phyloP scores from a whole-genome alignment of 768 basidiomycete genomes.

The Rubroboletus satanas region DNA sequence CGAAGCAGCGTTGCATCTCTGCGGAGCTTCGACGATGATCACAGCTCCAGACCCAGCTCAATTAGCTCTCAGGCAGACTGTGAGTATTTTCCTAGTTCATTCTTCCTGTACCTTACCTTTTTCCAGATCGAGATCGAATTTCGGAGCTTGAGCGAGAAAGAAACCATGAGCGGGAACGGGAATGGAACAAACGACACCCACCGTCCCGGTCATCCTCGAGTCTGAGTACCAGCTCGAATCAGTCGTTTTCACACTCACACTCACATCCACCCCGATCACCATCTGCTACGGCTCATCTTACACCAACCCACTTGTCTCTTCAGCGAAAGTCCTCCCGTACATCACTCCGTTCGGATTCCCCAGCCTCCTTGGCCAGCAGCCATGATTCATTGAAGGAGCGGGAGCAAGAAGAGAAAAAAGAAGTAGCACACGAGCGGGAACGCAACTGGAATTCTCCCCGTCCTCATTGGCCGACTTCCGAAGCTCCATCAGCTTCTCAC shows the following conservation, averaged over 20 bases:
- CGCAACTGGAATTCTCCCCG: slow-evolving; percentile 70
- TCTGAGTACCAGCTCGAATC: slow-evolving; percentile 35
- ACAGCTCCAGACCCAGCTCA: slow-evolving; percentile 44
- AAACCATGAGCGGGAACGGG: slow-evolving; percentile 47
- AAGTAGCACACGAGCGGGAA: slow-evolving; percentile 50
- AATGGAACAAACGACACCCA: slow-evolving; percentile 50
- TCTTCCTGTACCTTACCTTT: not conserved
- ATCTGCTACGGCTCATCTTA: slow-evolving; percentile 35
- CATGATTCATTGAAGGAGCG: slow-evolving; percentile 33
- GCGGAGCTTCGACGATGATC: slow-evolving; percentile 38
- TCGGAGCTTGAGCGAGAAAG: slow-evolving; percentile 42
- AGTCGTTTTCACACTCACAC: slow-evolving; percentile 34
- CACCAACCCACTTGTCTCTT: slow-evolving; percentile 30
- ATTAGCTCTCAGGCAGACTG: slow-evolving; percentile 50
- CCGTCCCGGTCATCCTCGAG: slow-evolving; percentile 43
- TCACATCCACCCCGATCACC: slow-evolving; percentile 39
- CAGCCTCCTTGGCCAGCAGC: slow-evolving; percentile 36
- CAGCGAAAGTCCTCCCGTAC: slow-evolving; percentile 34
- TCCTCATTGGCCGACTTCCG: slow-evolving; percentile 46
- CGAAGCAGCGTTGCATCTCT: slow-evolving; percentile 41
- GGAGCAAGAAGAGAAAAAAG: slow-evolving; percentile 30
- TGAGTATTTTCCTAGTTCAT: slow-evolving; percentile 30
- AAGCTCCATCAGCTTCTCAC: slow-evolving; percentile 16
- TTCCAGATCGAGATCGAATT: slow-evolving; percentile 43
- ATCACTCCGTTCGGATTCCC: slow-evolving; percentile 40